These are phyloP conservation scores for Quercus lobata DNA, from an alignment of 331 rosid genomes.

Conservation along the genomic window DNA sequence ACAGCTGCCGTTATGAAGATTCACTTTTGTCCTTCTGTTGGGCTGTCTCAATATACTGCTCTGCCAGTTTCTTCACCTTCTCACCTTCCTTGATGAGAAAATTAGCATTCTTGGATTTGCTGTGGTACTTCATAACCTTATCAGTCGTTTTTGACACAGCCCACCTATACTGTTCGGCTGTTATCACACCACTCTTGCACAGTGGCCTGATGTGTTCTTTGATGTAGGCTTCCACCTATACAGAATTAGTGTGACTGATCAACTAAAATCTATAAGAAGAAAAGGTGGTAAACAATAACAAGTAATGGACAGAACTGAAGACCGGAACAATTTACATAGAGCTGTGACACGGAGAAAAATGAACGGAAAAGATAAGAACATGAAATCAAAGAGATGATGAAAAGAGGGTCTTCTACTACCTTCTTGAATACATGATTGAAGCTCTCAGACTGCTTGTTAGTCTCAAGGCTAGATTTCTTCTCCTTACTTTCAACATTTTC, in stretches of 20 bases:
- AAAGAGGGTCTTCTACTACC: slow-evolving; percentile 35
- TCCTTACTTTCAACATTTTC: slow-evolving; percentile 28
- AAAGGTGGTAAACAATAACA: neutral
- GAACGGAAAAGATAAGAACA: neutral
- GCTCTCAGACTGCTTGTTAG: slow-evolving; percentile 42
- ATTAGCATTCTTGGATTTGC: slow-evolving; percentile 79
- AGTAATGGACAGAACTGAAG: neutral
- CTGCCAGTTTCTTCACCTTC: slow-evolving; percentile 95
- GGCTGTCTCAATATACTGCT: slow-evolving; percentile 86
- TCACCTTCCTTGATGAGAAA: slow-evolving; percentile 96
- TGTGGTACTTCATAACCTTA: slow-evolving; percentile 87
- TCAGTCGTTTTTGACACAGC: slow-evolving; percentile 81
- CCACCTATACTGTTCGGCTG: slow-evolving; percentile 88
- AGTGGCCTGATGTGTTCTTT: slow-evolving; percentile 93
- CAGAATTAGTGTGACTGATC: slow-evolving; percentile 9
- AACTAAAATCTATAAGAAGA: neutral
- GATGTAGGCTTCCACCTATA: slow-evolving; percentile 86
- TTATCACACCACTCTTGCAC: slow-evolving; percentile 91
- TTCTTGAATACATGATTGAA: slow-evolving; percentile 47
- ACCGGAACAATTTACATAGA: neutral
- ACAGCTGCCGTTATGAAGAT: slow-evolving; percentile 6
- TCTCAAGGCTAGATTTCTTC: slow-evolving; percentile 30
- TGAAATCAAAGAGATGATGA: neutral
- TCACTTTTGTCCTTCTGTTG: slow-evolving; percentile 57
- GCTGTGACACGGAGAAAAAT: neutral